Conservation (phyloP, 2,329 filamentous ascomycete genomes). For the Eutypella sp. region DNA sequence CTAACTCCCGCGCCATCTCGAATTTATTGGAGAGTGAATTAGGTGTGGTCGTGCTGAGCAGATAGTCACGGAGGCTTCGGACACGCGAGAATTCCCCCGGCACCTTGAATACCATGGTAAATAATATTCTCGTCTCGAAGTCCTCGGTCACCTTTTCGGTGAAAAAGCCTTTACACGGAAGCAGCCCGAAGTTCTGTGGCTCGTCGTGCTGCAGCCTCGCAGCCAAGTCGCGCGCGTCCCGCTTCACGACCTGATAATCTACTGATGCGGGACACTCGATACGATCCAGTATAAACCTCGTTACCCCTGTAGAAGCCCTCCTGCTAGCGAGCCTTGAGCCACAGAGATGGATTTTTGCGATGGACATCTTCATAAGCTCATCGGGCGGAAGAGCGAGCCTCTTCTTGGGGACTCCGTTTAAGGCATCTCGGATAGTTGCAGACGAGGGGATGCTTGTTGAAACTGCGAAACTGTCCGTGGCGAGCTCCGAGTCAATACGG, state of each 20-base stretch:
- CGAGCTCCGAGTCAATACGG: neutral
- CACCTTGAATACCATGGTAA: neutral
- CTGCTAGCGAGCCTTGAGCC: neutral
- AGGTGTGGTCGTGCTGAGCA: neutral
- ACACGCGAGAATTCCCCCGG: neutral
- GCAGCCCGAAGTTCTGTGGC: conserved; percentile 15
- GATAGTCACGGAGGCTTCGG: neutral
- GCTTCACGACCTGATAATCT: neutral
- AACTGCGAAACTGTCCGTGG: neutral
- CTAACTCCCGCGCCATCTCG: conserved; percentile 25
- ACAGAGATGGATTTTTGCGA: neutral
- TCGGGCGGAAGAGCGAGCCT: neutral
- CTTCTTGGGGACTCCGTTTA: neutral
- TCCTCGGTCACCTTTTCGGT: neutral
- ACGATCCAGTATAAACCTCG: neutral
- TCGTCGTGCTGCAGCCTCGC: conserved; percentile 13
- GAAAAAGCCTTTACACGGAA: conserved; percentile 15
- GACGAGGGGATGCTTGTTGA: neutral
- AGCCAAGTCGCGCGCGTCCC: conserved; percentile 18
- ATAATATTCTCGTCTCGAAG: neutral
- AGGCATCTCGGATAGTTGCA: neutral
- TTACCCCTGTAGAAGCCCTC: neutral
- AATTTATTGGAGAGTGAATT: conserved; percentile 26
- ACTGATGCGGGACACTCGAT: neutral
- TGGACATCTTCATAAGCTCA: neutral